Conservation (phyloP, 2,329 filamentous ascomycete species). For the Ascochyta viciae-villosae region DNA sequence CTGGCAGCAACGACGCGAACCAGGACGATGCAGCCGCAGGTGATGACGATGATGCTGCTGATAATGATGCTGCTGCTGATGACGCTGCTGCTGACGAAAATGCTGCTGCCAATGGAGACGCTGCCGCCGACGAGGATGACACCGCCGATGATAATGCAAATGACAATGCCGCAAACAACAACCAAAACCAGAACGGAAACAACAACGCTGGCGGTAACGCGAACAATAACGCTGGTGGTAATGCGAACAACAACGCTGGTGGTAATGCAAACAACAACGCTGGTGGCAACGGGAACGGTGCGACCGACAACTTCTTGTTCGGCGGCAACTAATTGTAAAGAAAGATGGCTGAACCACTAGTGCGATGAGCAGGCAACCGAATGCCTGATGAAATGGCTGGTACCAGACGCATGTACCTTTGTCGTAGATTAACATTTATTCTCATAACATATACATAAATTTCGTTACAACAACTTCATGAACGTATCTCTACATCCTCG, state of each 20-base stretch:
- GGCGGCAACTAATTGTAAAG: background rate
- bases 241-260: background rate
- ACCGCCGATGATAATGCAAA: background rate
- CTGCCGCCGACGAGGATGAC: background rate
- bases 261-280: slow-evolving; percentile 4
- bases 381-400: background rate
- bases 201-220: background rate
- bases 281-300: background rate
- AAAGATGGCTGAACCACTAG: background rate
- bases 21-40: background rate
- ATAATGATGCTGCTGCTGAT: background rate
- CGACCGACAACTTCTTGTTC: slow-evolving; percentile 7
- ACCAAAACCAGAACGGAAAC: background rate
- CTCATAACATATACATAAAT: background rate
- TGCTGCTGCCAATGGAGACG: background rate
- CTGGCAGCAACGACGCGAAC: background rate
- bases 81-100: background rate
- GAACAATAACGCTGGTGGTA: background rate
- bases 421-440: background rate
- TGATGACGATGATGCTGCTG: background rate
- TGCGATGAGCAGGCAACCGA: background rate
- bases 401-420: background rate
- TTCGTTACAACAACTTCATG: background rate
- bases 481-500: background rate
- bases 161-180: background rate